Evolutionary conservation across 257 asterid species (phyloP).

Genomic region (Solanum chaucha): DNA sequence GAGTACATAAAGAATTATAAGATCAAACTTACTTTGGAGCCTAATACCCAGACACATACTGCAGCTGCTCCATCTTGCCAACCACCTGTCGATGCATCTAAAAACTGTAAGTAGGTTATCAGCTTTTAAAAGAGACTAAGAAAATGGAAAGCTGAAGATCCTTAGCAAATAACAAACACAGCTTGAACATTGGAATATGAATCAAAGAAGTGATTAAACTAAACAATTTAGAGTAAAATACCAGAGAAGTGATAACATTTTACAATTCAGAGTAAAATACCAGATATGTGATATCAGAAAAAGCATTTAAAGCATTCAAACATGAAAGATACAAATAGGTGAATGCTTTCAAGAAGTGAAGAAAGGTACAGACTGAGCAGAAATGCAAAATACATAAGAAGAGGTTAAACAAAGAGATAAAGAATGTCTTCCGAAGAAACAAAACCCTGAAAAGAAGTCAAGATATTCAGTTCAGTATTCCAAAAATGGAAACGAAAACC

Average conservation of each 20-base stretch:
- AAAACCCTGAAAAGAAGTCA: neutral
- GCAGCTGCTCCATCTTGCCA: slow-evolving; percentile 99
- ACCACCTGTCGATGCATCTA: slow-evolving; percentile 42
- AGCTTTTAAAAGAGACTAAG: neutral
- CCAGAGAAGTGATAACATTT: neutral
- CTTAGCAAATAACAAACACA: neutral
- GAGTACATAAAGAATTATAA: neutral
- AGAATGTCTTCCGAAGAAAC: neutral
- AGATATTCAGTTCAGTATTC: neutral
- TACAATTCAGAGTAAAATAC: neutral
- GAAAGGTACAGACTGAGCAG: neutral
- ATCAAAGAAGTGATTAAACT: neutral
- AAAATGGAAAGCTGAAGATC: neutral
- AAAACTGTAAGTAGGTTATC: neutral
- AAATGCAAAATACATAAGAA: neutral
- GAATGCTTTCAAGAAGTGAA: neutral
- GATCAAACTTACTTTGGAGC: slow-evolving; percentile 52
- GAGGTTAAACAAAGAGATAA: neutral
- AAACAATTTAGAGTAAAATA: neutral
- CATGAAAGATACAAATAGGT: neutral
- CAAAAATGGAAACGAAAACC: neutral
- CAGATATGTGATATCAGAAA: neutral
- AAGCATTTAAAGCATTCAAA: neutral
- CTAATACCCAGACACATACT: slow-evolving; percentile 81
- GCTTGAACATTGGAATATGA: neutral